Conservation (phyloP, 768 basidiomycete species). For the Trametes cubensis region DNA sequence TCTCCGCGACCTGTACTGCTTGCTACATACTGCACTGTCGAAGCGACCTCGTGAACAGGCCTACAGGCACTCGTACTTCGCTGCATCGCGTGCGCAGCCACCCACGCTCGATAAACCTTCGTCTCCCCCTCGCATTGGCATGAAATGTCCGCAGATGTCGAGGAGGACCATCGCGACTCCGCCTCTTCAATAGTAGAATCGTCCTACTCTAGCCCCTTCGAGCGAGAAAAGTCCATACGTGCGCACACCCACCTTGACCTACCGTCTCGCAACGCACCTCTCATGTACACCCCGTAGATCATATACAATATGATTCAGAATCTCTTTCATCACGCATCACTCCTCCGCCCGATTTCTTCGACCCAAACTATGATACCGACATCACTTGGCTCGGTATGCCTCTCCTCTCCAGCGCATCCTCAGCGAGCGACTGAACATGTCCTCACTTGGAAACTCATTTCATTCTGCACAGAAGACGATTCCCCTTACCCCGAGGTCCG, state of each 20-base stretch:
- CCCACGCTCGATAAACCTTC: background rate
- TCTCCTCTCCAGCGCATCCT: background rate
- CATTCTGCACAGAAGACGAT: constrained; percentile 56
- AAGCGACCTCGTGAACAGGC: too few species aligned
- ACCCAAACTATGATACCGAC: constrained; percentile 33
- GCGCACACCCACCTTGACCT: background rate
- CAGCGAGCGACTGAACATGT: background rate
- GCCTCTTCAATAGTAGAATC: constrained; percentile 17
- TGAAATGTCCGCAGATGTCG: constrained; percentile 23
- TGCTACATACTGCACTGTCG: too few species aligned
- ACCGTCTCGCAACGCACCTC: background rate
- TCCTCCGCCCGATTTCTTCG: constrained; percentile 25
- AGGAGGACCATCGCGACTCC: constrained; percentile 20
- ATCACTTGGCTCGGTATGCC: constrained; percentile 29
- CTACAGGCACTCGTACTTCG: background rate
- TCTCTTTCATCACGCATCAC: constrained; percentile 14
- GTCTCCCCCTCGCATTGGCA: constrained; percentile 12
- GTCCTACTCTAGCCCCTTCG: constrained; percentile 9
- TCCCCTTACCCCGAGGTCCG: constrained; percentile 86
- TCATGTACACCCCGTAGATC: background rate
- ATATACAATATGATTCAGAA: constrained; percentile 14
- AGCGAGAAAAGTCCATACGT: constrained; percentile 22
- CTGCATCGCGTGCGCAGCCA: background rate
- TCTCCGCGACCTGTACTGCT: too few species aligned
- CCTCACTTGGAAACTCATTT: background rate